phyloP scores from a whole-genome alignment of 1,284 basidiomycete species.

The Sanghuangporus baumii region DNA sequence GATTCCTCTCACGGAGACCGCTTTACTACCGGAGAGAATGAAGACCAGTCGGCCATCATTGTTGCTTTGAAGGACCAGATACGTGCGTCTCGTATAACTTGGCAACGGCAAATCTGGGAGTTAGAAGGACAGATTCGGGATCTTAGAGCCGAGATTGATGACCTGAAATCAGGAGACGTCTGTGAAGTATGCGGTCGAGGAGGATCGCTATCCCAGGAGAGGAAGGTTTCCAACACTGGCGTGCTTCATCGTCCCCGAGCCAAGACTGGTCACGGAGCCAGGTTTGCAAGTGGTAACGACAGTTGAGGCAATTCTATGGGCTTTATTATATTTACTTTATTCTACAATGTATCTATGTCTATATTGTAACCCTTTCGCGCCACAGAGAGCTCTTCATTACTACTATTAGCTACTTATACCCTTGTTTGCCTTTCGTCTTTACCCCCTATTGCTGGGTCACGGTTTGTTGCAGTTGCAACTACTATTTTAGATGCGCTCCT shows the following conservation, averaged over 20 bases:
- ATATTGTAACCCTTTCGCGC: neutral
- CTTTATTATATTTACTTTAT: neutral
- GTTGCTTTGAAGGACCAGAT: constrained; percentile 60
- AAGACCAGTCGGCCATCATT: constrained; percentile 45
- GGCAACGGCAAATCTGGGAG: constrained; percentile 70
- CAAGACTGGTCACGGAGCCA: constrained; percentile 28
- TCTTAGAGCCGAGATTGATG: constrained; percentile 60
- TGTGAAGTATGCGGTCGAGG: constrained; percentile 62
- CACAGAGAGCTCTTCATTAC: constrained; percentile 1
- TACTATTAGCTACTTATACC: constrained; percentile 3
- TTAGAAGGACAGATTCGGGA: constrained; percentile 68
- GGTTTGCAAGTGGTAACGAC: constrained; percentile 28
- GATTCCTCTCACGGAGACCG: neutral
- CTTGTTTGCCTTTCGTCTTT: neutral
- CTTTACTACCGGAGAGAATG: constrained; percentile 18
- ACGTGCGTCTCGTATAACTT: constrained; percentile 48
- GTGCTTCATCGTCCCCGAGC: constrained; percentile 66
- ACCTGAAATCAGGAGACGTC: constrained; percentile 39
- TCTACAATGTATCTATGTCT: constrained; percentile 1
- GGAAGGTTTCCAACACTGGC: constrained; percentile 25
- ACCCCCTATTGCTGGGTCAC: neutral
- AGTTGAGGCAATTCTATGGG: neutral
- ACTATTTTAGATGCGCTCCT: neutral
- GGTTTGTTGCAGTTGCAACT: neutral
- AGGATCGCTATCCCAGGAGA: constrained; percentile 11